phyloP scores from a whole-genome alignment of 2,329 filamentous ascomycete species.

The Madurella fahalii region DNA sequence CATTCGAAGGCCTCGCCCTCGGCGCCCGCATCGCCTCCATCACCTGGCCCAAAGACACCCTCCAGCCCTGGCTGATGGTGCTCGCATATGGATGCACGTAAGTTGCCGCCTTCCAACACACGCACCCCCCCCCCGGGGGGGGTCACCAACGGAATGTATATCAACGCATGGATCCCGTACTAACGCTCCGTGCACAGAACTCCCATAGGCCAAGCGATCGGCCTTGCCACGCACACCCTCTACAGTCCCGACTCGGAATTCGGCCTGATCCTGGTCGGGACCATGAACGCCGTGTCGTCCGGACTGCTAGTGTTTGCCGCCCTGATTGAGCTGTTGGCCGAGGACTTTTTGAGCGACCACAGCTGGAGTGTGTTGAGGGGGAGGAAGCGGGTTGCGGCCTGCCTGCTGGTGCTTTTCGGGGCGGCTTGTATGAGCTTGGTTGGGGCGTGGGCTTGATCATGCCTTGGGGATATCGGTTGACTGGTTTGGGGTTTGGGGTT shows the following conservation, averaged over 20 bases:
- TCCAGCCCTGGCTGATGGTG: constrained; percentile 80
- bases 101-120: constrained; percentile 30
- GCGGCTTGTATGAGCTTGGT: constrained; percentile 67
- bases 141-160: no score
- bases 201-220: constrained; percentile 78
- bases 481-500: not conserved
- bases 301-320: constrained; percentile 79
- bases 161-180: no score
- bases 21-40: constrained; percentile 81
- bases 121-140: not conserved
- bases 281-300: constrained; percentile 81
- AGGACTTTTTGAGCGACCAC: constrained; percentile 79
- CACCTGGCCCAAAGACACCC: constrained; percentile 67
- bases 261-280: constrained; percentile 75
- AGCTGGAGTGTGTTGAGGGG: constrained; percentile 65
- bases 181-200: constrained; percentile 63
- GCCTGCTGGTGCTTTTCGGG: constrained; percentile 58
- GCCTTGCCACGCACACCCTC: constrained; percentile 69
- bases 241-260: constrained; percentile 75
- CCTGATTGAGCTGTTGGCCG: constrained; percentile 76
- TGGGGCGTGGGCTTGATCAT: constrained; percentile 62
- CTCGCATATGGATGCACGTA: constrained; percentile 58
- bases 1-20: constrained; percentile 82
- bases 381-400: constrained; percentile 57
- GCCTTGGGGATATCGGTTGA: not conserved